Evolutionary conservation across 345 rosid species (phyloP).

Genomic region (Syzygium grande): DNA sequence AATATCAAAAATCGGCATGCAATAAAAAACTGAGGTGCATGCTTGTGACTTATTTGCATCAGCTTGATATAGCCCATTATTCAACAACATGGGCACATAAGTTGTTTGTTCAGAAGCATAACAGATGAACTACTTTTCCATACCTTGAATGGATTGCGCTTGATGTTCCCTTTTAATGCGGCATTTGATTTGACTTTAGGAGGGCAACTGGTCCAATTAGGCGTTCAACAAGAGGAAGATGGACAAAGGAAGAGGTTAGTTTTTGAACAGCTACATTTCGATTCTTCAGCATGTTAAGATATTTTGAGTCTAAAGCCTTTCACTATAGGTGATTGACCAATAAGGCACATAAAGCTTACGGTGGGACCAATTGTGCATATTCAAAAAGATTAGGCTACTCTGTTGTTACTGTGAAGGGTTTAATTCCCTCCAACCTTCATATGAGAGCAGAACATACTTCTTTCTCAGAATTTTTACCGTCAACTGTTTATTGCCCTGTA

Average conservation of each 20-base stretch:
- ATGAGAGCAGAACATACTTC: not conserved
- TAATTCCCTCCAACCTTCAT: not conserved
- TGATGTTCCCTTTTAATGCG: not conserved
- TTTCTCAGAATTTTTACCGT: not conserved
- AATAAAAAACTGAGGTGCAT: not conserved
- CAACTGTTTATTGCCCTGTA: not conserved
- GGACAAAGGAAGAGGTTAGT: conserved; percentile 43
- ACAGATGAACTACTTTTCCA: not conserved
- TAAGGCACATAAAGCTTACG: not conserved
- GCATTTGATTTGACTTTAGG: conserved; percentile 7
- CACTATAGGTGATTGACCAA: not conserved
- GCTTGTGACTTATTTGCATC: not conserved
- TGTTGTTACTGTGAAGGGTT: not conserved
- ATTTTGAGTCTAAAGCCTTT: not conserved
- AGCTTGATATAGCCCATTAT: not conserved
- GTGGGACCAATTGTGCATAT: not conserved
- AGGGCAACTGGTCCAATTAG: conserved; percentile 29
- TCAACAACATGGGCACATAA: not conserved
- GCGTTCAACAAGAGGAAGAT: conserved; percentile 25
- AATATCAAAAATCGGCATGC: not conserved
- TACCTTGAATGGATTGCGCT: not conserved
- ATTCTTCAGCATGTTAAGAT: not conserved
- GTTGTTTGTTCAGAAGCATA: not conserved
- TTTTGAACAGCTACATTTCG: not conserved
- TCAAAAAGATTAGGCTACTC: not conserved